Conservation (phyloP, 306 rosid genomes). For the Corylus americana region DNA sequence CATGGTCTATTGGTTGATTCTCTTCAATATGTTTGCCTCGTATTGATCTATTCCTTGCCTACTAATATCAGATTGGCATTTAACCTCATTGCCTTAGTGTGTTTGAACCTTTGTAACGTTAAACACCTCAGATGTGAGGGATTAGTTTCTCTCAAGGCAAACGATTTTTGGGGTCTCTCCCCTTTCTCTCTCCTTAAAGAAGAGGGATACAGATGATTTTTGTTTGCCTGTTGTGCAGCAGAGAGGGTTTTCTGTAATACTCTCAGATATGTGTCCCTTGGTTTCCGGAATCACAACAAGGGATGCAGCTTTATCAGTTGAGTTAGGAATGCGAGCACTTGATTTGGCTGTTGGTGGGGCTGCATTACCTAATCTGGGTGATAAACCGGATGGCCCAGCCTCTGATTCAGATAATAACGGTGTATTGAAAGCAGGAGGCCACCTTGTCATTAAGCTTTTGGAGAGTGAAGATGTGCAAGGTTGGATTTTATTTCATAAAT, state of each 20-base stretch:
- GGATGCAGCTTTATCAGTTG: constrained; percentile 79
- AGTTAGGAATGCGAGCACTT: constrained; percentile 83
- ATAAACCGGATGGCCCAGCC: constrained; percentile 21
- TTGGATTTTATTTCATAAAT: constrained; percentile 14
- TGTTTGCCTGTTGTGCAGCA: constrained; percentile 38
- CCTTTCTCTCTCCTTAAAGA: neutral
- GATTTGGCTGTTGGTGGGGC: constrained; percentile 71
- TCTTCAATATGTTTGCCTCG: neutral
- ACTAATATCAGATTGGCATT: neutral
- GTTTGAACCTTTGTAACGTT: neutral
- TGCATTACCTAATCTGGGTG: constrained; percentile 32
- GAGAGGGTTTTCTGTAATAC: constrained; percentile 76
- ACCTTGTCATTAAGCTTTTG: constrained; percentile 80
- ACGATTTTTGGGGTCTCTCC: neutral
- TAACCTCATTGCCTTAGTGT: neutral
- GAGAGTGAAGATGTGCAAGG: constrained; percentile 92
- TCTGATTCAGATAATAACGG: constrained; percentile 40
- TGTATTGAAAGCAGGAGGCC: constrained; percentile 63
- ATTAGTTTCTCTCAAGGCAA: neutral
- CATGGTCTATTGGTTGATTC: neutral
- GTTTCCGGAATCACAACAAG: constrained; percentile 85
- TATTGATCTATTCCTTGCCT: neutral
- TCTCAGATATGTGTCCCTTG: constrained; percentile 86
- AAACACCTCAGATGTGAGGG: neutral
- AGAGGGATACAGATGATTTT: neutral